phyloP scores from a whole-genome alignment of 2,329 filamentous ascomycete species.

The Ascosphaera aggregata region DNA sequence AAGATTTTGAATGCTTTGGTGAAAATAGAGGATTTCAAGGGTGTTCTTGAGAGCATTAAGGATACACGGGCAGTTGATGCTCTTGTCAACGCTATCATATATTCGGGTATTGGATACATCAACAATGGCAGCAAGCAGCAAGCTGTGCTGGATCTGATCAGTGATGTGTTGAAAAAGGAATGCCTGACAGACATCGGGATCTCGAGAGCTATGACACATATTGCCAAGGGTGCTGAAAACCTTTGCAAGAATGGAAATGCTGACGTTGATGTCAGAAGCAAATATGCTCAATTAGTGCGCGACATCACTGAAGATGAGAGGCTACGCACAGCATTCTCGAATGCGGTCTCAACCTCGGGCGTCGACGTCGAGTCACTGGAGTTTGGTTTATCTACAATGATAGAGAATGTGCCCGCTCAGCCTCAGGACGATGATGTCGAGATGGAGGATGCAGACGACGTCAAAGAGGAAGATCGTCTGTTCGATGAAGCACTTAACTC shows the following conservation, averaged over 20 bases:
- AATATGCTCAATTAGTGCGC: not conserved
- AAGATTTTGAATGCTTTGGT: constrained; percentile 36
- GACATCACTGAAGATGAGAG: not conserved
- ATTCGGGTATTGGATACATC: not conserved
- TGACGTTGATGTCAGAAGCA: not conserved
- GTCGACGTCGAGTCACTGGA: constrained; percentile 55
- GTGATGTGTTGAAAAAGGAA: not conserved
- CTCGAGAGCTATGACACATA: not conserved
- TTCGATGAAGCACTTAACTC: constrained; percentile 14
- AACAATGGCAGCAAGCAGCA: not conserved
- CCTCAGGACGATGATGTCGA: constrained; percentile 22
- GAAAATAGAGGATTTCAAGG: not conserved
- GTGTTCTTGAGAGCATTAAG: not conserved
- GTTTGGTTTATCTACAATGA: constrained; percentile 46
- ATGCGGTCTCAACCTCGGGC: constrained; percentile 39
- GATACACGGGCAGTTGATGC: not conserved
- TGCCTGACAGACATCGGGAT: not conserved
- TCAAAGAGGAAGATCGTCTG: constrained; percentile 9
- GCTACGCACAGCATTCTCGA: constrained; percentile 27
- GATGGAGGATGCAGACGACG: constrained; percentile 21
- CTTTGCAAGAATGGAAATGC: not conserved
- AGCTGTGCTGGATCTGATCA: not conserved
- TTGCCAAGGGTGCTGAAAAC: not conserved
- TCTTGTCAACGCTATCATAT: not conserved
- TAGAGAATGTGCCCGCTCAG: constrained; percentile 34